phyloP scores from a whole-genome alignment of 345 rosid species.

The Microcos paniculata region DNA sequence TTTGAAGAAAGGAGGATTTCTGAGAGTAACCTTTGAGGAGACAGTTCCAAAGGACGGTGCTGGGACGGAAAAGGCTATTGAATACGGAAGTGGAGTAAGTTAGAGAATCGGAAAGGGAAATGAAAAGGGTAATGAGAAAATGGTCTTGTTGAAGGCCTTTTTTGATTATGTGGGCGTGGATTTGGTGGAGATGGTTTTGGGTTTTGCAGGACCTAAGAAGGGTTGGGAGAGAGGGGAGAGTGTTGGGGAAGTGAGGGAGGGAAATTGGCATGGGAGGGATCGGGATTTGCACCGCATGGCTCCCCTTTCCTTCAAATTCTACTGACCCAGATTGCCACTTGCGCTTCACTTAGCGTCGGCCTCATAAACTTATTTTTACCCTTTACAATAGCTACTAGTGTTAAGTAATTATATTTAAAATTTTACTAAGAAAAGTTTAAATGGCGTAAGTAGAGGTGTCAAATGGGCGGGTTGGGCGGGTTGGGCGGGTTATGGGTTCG shows the following conservation, averaged over 20 bases:
- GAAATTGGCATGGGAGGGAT: conserved; percentile 31
- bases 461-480: no score
- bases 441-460: no score
- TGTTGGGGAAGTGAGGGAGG: conserved; percentile 5
- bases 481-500: no score
- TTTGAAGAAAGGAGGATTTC: conserved; percentile 25
- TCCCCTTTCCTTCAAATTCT: neutral
- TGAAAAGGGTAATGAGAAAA: conserved; percentile 45
- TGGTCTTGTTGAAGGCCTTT: conserved; percentile 79
- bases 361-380: neutral
- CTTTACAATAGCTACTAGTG: no score
- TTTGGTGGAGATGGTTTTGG: conserved; percentile 46
- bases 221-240: conserved; percentile 40
- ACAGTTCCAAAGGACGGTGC: conserved; percentile 56
- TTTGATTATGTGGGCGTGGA: conserved; percentile 66
- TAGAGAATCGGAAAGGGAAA: conserved; percentile 37
- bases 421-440: no score
- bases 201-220: conserved; percentile 56
- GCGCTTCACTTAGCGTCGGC: neutral
- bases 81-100: conserved; percentile 52
- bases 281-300: neutral
- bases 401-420: no score
- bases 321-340: neutral
- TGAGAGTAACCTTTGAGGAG: conserved; percentile 45
- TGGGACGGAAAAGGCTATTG: conserved; percentile 42